Base-by-base conservation (phyloP, 2,329 filamentous ascomycete genomes). In the Epichloe coenophiala region DNA sequence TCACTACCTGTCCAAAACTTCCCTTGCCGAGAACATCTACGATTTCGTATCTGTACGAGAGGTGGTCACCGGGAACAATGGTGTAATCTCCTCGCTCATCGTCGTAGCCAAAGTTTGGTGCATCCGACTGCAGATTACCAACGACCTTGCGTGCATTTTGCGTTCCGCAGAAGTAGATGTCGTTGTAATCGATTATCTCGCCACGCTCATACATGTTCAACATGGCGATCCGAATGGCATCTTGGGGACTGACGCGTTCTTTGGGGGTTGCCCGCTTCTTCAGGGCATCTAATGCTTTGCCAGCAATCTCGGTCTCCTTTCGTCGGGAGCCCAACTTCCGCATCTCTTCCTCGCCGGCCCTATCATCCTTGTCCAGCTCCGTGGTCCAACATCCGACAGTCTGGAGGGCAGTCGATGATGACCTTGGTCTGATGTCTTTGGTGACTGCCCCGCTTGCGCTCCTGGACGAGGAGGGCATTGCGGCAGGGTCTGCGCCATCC, bases 11-110 rank as follows among this genome's bases (percentile, higher is more conserved):
- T 37, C 93, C 93, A 63, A 98, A 98, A 68, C 90, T 96, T 55
- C 93, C 93, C 65, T 98, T 98, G 49, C 93, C 93, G 51, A 98
- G 81, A 40, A 98, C 71, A 69, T 98, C 93, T 33, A 98, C 84
- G 52, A 98, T 89, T 67, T 98, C 93, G 63, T 97, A 98, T 31
- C 93, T 84, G 68, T 95, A 98, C 3, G 88, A 82, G 23, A 98
- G 78, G 66, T 98, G 93, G 63, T 98, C 93, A 21, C 93, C 93
- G 39, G 86, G 74, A 11, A 96, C 79, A 55, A 98, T 97, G 50
- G 88, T 87, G 68, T 98, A 98, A 64, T 98, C 93, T 39, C 93
- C 93, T 42, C 93, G 83, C 47, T 98, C 93, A 64, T 98, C 93
- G 62, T 98, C 93, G 60, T 97, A 98, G 38, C 93, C 93, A 71